Evolutionary conservation across 192 early-diverging fungal genomes (phyloP).

Genomic region (Linnemannia hyalina): DNA sequence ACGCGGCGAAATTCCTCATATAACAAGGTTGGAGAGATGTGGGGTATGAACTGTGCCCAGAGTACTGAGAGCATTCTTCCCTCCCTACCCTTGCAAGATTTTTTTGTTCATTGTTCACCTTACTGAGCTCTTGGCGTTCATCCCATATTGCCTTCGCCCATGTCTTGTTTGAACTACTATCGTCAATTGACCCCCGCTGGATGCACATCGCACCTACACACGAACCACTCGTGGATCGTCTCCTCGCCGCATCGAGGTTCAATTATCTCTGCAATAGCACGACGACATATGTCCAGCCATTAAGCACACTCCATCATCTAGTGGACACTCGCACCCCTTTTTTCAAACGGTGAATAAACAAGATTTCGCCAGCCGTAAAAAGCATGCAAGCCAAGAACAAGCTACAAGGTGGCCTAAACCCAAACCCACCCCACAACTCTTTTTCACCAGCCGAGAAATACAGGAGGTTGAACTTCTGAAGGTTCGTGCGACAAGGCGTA

Average conservation of each 20-base stretch:
- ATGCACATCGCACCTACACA: not conserved
- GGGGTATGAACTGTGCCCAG: not conserved
- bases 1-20: not conserved
- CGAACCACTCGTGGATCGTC: not conserved
- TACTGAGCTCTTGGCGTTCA: constrained; percentile 8
- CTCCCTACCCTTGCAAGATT: not conserved
- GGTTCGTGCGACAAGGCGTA: not conserved
- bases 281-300: not conserved
- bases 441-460: not conserved
- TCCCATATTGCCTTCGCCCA: not conserved
- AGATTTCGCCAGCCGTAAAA: not conserved
- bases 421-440: constrained; percentile 1
- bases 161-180: not conserved
- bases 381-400: not conserved
- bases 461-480: not conserved
- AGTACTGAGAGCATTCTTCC: not conserved
- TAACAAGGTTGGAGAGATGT: not conserved
- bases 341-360: not conserved
- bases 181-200: not conserved
- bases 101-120: not conserved
- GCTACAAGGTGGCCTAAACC: not conserved
- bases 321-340: not conserved
- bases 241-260: not conserved
- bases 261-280: not conserved
- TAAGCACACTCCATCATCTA: not conserved